Evolutionary conservation across 2,329 filamentous ascomycete genomes (phyloP).

Genomic region (Cytospora schulzeri): DNA sequence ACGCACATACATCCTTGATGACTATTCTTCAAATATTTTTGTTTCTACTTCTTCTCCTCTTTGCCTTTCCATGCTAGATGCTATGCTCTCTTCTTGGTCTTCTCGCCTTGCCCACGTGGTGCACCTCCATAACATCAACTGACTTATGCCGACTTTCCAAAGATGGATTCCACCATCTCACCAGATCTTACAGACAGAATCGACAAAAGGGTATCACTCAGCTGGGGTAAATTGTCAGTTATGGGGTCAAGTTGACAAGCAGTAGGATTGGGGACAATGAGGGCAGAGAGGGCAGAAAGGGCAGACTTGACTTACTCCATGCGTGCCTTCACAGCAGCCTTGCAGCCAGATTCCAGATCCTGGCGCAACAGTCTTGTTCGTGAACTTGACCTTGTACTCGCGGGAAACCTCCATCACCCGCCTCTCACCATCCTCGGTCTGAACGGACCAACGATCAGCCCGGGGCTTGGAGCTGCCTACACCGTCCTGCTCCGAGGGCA

Average conservation of each 20-base stretch:
- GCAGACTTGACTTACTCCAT: slow-evolving; percentile 89
- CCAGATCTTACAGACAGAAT: slow-evolving; percentile 75
- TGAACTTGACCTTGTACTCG: slow-evolving; percentile 78
- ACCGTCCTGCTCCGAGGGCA: slow-evolving; percentile 50
- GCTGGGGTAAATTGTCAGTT: slow-evolving; percentile 44
- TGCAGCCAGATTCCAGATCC: slow-evolving; percentile 88
- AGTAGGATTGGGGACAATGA: not conserved
- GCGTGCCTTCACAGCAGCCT: slow-evolving; percentile 89
- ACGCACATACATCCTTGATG: not conserved
- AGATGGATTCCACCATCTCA: slow-evolving; percentile 77
- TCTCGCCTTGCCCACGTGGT: not conserved
- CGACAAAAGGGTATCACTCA: slow-evolving; percentile 81
- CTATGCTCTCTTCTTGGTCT: too few species aligned
- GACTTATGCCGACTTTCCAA: slow-evolving; percentile 44
- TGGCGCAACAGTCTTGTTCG: slow-evolving; percentile 65
- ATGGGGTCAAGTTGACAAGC: not conserved
- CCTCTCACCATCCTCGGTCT: slow-evolving; percentile 28
- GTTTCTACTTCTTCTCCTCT: not conserved
- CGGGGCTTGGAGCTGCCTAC: slow-evolving; percentile 28
- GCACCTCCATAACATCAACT: not conserved
- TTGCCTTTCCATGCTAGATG: not conserved
- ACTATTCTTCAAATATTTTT: not conserved
- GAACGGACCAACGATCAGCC: slow-evolving; percentile 23
- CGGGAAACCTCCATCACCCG: slow-evolving; percentile 68
- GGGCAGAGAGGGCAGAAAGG: slow-evolving; percentile 3